Evolutionary conservation across 2,329 filamentous ascomycete genomes (phyloP).

Genomic region (Fusarium citri): DNA sequence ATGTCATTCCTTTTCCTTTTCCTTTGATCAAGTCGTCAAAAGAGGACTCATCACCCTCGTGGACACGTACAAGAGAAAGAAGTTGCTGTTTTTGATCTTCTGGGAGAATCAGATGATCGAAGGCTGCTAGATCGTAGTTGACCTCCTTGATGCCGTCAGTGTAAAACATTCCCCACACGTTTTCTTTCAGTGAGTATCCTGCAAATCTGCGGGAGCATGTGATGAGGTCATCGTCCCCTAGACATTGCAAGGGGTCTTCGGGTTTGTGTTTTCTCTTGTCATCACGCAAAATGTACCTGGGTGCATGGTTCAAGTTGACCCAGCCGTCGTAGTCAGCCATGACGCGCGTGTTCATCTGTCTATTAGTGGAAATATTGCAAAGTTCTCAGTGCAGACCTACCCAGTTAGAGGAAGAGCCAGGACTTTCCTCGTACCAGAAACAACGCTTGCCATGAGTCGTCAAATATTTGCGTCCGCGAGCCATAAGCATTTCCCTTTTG

Average conservation of each 20-base stretch:
- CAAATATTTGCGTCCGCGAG: neutral
- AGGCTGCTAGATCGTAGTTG: neutral
- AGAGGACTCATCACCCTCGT: neutral
- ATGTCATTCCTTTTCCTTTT: neutral
- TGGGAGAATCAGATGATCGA: neutral
- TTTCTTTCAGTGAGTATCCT: neutral
- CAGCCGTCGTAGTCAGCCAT: neutral
- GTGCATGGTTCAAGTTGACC: too few relatives aligned
- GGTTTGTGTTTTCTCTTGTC: neutral
- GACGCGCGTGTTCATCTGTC: neutral
- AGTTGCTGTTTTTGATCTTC: neutral
- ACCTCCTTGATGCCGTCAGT: neutral
- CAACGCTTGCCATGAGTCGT: neutral
- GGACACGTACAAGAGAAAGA: neutral
- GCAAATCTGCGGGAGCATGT: accelerated
- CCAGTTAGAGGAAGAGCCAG: neutral
- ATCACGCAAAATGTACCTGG: too few relatives aligned
- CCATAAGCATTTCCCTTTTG: neutral
- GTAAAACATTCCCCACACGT: neutral
- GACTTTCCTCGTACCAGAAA: neutral
- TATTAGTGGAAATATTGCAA: too few relatives aligned
- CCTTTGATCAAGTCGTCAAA: neutral
- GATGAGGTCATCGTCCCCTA: neutral
- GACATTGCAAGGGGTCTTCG: neutral
- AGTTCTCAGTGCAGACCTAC: too few relatives aligned